phyloP scores from a whole-genome alignment of 306 rosid species.

The Lotus japonicus region DNA sequence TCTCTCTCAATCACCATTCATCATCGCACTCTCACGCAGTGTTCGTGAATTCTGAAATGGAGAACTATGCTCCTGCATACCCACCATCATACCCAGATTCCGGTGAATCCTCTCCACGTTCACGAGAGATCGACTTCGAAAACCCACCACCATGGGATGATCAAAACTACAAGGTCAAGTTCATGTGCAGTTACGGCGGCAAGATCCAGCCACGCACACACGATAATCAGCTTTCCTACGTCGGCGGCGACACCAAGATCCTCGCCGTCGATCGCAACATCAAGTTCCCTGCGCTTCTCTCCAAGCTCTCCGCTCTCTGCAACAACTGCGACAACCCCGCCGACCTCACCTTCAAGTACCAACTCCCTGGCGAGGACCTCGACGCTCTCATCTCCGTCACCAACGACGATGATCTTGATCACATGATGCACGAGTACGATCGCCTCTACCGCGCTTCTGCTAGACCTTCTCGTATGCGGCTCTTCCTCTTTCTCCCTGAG shows the following conservation, averaged over 20 bases:
- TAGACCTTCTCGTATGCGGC: slow-evolving; percentile 71
- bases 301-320: slow-evolving; percentile 60
- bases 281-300: slow-evolving; percentile 48
- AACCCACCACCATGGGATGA: slow-evolving; percentile 90
- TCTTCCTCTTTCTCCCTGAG: slow-evolving; percentile 47
- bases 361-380: slow-evolving; percentile 93
- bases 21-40: neutral
- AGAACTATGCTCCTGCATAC: slow-evolving; percentile 57
- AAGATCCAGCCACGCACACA: slow-evolving; percentile 92
- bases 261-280: slow-evolving; percentile 70
- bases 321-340: slow-evolving; percentile 13
- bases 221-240: slow-evolving; percentile 81
- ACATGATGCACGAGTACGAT: slow-evolving; percentile 96
- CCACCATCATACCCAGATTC: slow-evolving; percentile 70
- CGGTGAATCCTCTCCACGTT: slow-evolving; percentile 84
- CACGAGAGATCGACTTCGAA: slow-evolving; percentile 80
- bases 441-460: slow-evolving; percentile 70
- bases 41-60: slow-evolving; percentile 50
- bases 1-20: too few species aligned
- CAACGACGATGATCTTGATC: slow-evolving; percentile 89
- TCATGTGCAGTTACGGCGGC: slow-evolving; percentile 95
- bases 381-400: slow-evolving; percentile 89
- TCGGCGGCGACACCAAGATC: slow-evolving; percentile 93
- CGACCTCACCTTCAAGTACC: slow-evolving; percentile 73
- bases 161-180: slow-evolving; percentile 61